These are phyloP conservation scores for Emmonsiellopsis sp. DNA, from an alignment of 2,329 filamentous ascomycete species.

Conservation along the genomic window DNA sequence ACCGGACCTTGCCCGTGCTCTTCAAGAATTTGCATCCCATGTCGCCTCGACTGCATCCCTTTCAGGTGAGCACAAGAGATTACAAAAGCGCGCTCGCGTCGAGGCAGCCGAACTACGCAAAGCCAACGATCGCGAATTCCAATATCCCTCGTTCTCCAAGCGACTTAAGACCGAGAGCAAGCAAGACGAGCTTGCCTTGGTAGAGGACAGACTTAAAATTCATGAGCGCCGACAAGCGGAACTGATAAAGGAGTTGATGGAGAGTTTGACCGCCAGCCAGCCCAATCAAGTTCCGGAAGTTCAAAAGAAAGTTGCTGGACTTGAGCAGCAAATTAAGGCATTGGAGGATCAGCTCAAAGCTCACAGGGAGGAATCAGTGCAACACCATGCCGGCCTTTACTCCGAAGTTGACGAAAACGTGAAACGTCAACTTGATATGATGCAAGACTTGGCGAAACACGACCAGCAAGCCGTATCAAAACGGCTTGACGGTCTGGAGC, in stretches of 20 bases:
- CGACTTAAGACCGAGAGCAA: conserved; percentile 14
- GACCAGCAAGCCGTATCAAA: no score
- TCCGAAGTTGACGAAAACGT: no score
- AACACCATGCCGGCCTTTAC: no score
- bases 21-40: conserved; percentile 1
- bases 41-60: neutral
- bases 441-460: no score
- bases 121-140: conserved; percentile 11
- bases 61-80: neutral
- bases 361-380: no score
- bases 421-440: no score
- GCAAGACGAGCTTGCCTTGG: conserved; percentile 12
- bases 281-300: neutral
- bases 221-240: conserved; percentile 12
- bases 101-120: conserved; percentile 29
- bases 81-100: neutral
- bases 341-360: no score
- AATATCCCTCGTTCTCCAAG: conserved; percentile 18
- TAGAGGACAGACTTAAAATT: conserved; percentile 15
- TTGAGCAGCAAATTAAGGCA: no score
- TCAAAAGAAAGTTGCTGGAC: neutral
- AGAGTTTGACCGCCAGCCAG: neutral
- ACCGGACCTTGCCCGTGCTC: neutral
- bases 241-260: neutral
- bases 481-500: no score